Evolutionary conservation across 129 eudicot species (phyloP), one percentile per base, ranked within the genome.

Genomic region (Sambucus nigra): DNA sequence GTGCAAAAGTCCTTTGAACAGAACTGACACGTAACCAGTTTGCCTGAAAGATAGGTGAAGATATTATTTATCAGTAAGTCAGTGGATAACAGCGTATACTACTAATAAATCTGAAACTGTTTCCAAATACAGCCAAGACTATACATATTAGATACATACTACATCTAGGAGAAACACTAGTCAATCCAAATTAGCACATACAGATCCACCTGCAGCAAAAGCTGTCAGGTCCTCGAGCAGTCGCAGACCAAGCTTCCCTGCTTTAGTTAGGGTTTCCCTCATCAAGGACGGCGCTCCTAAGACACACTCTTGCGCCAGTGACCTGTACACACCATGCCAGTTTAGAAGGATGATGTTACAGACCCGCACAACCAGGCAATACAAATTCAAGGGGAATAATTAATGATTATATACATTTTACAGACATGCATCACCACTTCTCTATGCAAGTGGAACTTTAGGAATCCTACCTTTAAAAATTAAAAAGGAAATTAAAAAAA

Each of bases 161-260:
- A 22, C 20, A 25, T 15, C 0, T 19, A 67, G 57, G 51, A 35
- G 31, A 38, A 50, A 18, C 35, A 64, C 41, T 20, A 62, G 53
- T 69, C 63, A 63, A 60, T 53, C 26, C 68, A 63, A 72, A 69
- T 65, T 60, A 64, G 74, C 87, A 91, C 99, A 86, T 91, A 86
- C 99, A 82, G 99, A 91, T 91, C 99, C 99, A 91, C 99, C 99
- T 85, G 99, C 99, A 71, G 99, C 99, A 74, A 91, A 91, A 77
- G 99, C 94, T 74, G 99, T 86, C 78, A 91, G 92, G 81, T 91
- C 99, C 94, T 86, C 99, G 18, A 91, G 87, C 71, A 91, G 80
- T 26, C 86, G 74, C 46, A 91, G 76, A 60, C 95, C 99, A 65
- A 86, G 84, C 68, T 73, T 82, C 70, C 94, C 99, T 67, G 94